Evolutionary conservation across 768 basidiomycete genomes (phyloP).

Genomic region (Ramaria sp.): DNA sequence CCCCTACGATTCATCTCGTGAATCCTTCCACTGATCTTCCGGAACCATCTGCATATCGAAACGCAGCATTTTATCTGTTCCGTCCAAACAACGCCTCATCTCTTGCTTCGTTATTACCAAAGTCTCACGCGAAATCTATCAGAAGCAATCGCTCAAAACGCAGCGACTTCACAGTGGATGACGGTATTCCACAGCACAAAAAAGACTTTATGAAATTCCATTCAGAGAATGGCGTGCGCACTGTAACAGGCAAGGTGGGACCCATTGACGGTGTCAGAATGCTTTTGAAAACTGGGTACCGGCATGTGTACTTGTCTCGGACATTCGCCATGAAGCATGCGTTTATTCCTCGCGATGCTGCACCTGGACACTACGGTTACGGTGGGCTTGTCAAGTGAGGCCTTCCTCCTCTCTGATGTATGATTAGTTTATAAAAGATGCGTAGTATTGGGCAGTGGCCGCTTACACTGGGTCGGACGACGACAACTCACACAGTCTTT

Average conservation of each 20-base stretch:
- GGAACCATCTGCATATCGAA: slow-evolving; percentile 50
- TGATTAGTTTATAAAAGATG: not conserved
- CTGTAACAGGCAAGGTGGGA: slow-evolving; percentile 83
- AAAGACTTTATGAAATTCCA: slow-evolving; percentile 81
- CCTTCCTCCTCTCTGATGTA: not conserved
- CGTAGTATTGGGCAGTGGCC: slow-evolving; percentile 70
- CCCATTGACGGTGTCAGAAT: slow-evolving; percentile 87
- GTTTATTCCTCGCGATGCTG: slow-evolving; percentile 80
- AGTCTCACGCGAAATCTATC: slow-evolving; percentile 19
- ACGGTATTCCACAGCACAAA: slow-evolving; percentile 52
- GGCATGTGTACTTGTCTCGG: slow-evolving; percentile 92
- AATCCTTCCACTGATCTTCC: slow-evolving; percentile 53
- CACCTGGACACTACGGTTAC: slow-evolving; percentile 91
- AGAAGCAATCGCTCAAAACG: slow-evolving; percentile 23
- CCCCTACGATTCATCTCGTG: slow-evolving; percentile 53
- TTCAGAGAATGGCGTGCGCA: slow-evolving; percentile 85
- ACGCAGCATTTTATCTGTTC: slow-evolving; percentile 64
- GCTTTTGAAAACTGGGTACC: slow-evolving; percentile 85
- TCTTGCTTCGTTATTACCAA: slow-evolving; percentile 13
- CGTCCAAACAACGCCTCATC: slow-evolving; percentile 22
- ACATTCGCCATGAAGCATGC: slow-evolving; percentile 83
- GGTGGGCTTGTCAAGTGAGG: slow-evolving; percentile 63
- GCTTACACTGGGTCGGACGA: slow-evolving; percentile 48
- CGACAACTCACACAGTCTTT: slow-evolving; percentile 50
- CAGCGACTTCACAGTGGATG: slow-evolving; percentile 20